Conservation (phyloP, 306 rosid species). For the Acacia acuminata region DNA sequence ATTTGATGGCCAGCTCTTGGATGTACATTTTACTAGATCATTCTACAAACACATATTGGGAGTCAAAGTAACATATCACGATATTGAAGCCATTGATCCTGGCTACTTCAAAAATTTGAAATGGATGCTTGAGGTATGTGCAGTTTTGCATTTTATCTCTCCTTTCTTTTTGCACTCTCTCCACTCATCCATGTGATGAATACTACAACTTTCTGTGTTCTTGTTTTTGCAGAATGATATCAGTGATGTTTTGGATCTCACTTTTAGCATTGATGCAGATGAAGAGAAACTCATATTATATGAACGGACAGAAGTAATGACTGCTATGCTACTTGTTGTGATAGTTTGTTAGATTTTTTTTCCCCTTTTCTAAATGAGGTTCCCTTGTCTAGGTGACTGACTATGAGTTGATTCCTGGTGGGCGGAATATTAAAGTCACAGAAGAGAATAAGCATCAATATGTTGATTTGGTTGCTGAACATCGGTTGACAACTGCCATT, state of each 20-base stretch:
- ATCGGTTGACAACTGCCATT: constrained; percentile 91
- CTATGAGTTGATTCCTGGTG: constrained; percentile 90
- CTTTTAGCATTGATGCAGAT: constrained; percentile 98
- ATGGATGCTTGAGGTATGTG: constrained; percentile 94
- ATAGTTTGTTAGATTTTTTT: constrained; percentile 14
- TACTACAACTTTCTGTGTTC: constrained; percentile 22
- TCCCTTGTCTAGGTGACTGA: constrained; percentile 78
- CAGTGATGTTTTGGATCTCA: constrained; percentile 80
- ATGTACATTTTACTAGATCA: constrained; percentile 96
- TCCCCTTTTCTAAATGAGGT: constrained; percentile 29
- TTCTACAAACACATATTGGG: constrained; percentile 94
- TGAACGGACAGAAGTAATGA: constrained; percentile 82
- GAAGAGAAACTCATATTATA: constrained; percentile 90
- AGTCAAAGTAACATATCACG: constrained; percentile 92
- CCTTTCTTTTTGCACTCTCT: not conserved
- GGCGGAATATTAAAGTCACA: constrained; percentile 90
- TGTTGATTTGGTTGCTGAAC: constrained; percentile 90
- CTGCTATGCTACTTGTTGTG: constrained; percentile 20
- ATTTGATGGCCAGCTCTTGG: constrained; percentile 92
- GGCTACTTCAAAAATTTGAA: constrained; percentile 81
- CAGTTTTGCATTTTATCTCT: not conserved
- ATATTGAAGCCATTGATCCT: constrained; percentile 98
- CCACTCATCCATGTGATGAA: constrained; percentile 15
- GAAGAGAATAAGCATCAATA: constrained; percentile 95
- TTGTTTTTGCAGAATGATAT: constrained; percentile 69